Evolutionary conservation across 805 yeast species (phyloP), one percentile per base, ranked within the genome.

Genomic region (Torulaspora quercuum): DNA sequence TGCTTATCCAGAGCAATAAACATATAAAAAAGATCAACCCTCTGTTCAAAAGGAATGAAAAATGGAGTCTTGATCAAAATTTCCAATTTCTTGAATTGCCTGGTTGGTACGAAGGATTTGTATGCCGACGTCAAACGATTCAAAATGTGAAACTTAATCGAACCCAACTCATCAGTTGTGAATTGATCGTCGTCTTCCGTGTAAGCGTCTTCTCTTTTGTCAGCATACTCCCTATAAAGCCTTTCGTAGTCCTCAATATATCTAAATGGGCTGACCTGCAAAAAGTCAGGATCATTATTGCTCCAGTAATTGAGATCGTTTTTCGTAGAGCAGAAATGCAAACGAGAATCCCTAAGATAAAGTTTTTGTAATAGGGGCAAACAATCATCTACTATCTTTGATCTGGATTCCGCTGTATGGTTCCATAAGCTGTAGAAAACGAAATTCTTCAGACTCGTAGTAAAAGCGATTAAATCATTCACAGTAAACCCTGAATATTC

Each of bases 1-100:
- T 53, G 54, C 41, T 67, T 65, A 50, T 87, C 95, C 7, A 67
- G 44, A 3, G 68, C 71, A 23, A 85, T 73, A 37, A 86, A 67
- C 7, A 67, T 57, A 42, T 82, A 84, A 53, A 90, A 85, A 1
- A 85, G 67, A 33, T 70, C 72, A 0, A 86, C 96, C 31, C 98
- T 68, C 21, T 75, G 72, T 15, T 72, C 70, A 57, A 90, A 90
- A 0, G 85, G 77, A 5, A 90, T 68, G 64, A 88, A 81, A 54
- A 84, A 90, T 3, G 97, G 96, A 3, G 80, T 64, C 33, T 75
- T 71, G 1, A 73, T 66, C 29, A 85, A 67, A 0, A 89, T 64
- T 29, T 73, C 76, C 14, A 74, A 45, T 42, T 67, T 73, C 20
- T 50, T 44, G 19, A 50, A 40, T 37, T 50, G 49, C 23, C 54